phyloP scores from a whole-genome alignment of 345 rosid species.

The Rubroshorea leprosula region DNA sequence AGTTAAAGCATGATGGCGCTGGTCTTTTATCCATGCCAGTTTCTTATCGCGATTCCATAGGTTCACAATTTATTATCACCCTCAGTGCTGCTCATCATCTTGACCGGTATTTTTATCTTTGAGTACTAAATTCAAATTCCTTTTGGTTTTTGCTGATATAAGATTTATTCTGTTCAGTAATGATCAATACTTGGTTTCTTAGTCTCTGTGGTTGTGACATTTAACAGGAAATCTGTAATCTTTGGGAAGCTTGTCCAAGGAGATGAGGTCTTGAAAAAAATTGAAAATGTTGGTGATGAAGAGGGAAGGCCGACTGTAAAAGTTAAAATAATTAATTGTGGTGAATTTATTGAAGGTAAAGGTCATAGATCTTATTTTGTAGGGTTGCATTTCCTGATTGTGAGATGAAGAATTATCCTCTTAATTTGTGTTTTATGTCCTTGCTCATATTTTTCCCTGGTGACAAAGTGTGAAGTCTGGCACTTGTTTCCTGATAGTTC shows the following conservation, averaged over 20 bases:
- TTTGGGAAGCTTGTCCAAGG: constrained; percentile 95
- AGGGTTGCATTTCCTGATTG: no score
- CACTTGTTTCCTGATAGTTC: background rate
- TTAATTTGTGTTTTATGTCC: background rate
- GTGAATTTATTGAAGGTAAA: constrained; percentile 65
- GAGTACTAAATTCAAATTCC: no score
- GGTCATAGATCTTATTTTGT: background rate
- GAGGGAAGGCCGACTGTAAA: constrained; percentile 78
- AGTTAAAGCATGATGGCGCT: constrained; percentile 68
- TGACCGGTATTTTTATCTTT: constrained; percentile 59
- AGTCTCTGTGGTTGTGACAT: background rate
- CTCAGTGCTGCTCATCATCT: constrained; percentile 73
- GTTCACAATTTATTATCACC: constrained; percentile 82
- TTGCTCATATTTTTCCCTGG: background rate
- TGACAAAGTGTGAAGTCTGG: no score
- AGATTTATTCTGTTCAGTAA: no score
- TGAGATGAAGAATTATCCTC: no score
- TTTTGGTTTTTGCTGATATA: background rate
- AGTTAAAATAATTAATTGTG: constrained; percentile 83
- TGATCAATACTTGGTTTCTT: background rate
- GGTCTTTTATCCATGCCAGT: constrained; percentile 86
- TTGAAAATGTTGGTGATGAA: constrained; percentile 79
- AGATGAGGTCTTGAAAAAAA: constrained; percentile 62
- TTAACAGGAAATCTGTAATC: constrained; percentile 65
- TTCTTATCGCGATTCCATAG: constrained; percentile 71